Evolutionary conservation across 2,329 filamentous ascomycete genomes (phyloP).

Genomic region (Stagonosporopsis chrysanthemi): DNA sequence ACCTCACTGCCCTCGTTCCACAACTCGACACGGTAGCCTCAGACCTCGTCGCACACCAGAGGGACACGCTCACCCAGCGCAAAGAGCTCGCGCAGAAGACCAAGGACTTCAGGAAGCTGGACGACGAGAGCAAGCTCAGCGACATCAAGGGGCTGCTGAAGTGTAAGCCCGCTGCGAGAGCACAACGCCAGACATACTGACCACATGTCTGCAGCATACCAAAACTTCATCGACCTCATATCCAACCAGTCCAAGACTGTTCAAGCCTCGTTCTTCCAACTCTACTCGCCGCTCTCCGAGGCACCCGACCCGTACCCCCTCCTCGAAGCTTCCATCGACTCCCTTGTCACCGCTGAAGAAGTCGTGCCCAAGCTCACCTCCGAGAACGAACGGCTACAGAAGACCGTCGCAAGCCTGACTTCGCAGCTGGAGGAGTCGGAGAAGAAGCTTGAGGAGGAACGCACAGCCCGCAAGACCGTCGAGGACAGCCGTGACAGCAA

Average conservation of each 20-base stretch:
- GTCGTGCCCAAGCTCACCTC: conserved; percentile 87
- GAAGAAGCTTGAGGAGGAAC: conserved; percentile 78
- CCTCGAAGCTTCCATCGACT: conserved; percentile 94
- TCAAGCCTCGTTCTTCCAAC: conserved; percentile 89
- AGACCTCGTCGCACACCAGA: conserved; percentile 90
- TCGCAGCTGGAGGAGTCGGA: conserved; percentile 85
- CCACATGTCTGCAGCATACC: conserved; percentile 73
- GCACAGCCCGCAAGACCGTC: conserved; percentile 72
- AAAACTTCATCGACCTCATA: conserved; percentile 94
- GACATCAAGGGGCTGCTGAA: conserved; percentile 92
- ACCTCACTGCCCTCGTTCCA: conserved; percentile 82
- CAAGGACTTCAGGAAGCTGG: conserved; percentile 94
- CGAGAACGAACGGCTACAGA: conserved; percentile 88
- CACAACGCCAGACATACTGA: conserved; percentile 21
- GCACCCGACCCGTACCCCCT: conserved; percentile 95
- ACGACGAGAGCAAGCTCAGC: conserved; percentile 82
- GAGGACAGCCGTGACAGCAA: conserved; percentile 79
- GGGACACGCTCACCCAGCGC: conserved; percentile 92
- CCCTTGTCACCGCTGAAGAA: conserved; percentile 89
- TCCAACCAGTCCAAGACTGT: conserved; percentile 96
- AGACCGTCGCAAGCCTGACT: conserved; percentile 76
- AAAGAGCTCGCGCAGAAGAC: conserved; percentile 99
- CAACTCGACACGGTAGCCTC: conserved; percentile 92
- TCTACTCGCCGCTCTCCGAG: conserved; percentile 93
- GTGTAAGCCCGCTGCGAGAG: conserved; percentile 58